Evolutionary conservation across 2,329 filamentous ascomycete genomes (phyloP), one percentile per base, ranked within the genome.

Genomic region (Alternaria viburni): DNA sequence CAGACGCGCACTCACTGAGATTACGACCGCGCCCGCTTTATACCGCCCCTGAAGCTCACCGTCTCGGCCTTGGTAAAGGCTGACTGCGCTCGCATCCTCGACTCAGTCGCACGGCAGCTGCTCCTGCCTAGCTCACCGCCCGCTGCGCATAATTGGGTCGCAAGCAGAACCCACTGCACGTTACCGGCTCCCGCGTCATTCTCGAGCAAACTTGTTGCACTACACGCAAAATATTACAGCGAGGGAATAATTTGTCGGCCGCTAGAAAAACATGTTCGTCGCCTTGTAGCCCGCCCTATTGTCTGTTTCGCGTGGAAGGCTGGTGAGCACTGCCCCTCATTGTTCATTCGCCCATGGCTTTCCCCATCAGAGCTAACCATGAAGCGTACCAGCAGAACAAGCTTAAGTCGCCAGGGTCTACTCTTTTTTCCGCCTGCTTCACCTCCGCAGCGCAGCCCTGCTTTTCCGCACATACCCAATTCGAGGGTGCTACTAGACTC

Each of bases 311-410:
- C 49, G 73, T 72, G 67, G 75, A 43, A 59, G 57, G 70, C 68
- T 70, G 71, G 74, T 77, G 75, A 64, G 77, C 67, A 57, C 57
- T 62, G 56, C 60, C 60, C 60, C 60, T 62, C 70, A 65, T 67
- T 64, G 36, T 66, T 66, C 63, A 71, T 69, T 69, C 69, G 44
- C 63, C 62, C 63, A 54, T 66, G 57, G 62, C 66, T 72, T 65
- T 69, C 57, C 65, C 64, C 61, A 65, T 68, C 55, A 71, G 57
- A 72, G 72, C 77, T 79, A 76, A 79, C 70, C 66, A 77, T 74
- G 73, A 57, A 57, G 59, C 62, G 62, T 67, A 61, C 68, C 68
- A 67, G 64, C 74, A 78, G 70, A 74, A 64, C 68, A 68, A 77
- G 69, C 66, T 67, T 70, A 59, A 69, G 69, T 71, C 73, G 68